A percentile compares a stretch with the other conserved stretches of the same genome.
Evolutionary conservation across 805 yeast species (phyloP).

Genomic region (Jamesozyma hellenica): DNA sequence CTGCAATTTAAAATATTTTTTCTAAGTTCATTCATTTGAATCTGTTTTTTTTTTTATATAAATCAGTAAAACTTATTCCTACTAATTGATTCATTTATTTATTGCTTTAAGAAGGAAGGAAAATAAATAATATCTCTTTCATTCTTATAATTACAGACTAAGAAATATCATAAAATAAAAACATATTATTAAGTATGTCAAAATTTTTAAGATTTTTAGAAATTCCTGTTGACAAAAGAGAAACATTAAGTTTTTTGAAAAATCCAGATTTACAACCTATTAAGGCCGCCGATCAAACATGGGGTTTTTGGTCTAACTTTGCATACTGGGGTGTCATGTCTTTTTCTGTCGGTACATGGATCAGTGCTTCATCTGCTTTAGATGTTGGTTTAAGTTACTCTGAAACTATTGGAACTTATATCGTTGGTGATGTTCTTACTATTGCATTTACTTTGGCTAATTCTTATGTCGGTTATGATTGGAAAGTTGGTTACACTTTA

Average conservation of each 20-base stretch:
- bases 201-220: conserved; percentile 11
- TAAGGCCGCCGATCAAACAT: conserved; percentile 22
- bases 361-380: conserved; percentile 37
- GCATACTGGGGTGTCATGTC: conserved; percentile 39
- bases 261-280: conserved; percentile 28
- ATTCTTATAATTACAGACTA: no score
- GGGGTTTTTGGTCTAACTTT: conserved; percentile 33
- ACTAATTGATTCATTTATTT: no score
- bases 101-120: no score
- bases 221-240: conserved; percentile 25
- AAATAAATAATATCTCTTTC: no score
- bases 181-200: no score
- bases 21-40: neutral
- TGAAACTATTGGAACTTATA: conserved; percentile 37
- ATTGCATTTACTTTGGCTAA: conserved; percentile 36
- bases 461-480: conserved; percentile 39
- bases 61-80: neutral
- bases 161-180: no score
- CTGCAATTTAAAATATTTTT: no score
- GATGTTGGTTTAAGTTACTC: conserved; percentile 37
- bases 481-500: conserved; percentile 40
- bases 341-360: conserved; percentile 37
- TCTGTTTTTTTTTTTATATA: neutral
- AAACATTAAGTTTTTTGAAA: conserved; percentile 21
- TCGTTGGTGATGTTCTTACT: conserved; percentile 40